Evolutionary conservation across 371 early-diverging fungal genomes (phyloP).

Genomic region (Mucor indicus): DNA sequence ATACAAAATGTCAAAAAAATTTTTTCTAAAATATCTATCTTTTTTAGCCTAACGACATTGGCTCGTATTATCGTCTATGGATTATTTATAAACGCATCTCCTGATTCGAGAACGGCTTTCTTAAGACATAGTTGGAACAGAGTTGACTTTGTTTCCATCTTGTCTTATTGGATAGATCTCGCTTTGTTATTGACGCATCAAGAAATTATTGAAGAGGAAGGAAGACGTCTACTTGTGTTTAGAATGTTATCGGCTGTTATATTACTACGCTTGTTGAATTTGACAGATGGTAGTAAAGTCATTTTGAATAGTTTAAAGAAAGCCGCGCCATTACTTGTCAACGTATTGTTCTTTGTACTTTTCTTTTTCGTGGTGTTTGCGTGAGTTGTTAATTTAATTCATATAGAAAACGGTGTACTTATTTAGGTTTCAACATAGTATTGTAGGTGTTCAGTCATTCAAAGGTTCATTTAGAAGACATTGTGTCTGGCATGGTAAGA

Average conservation of each 20-base stretch:
- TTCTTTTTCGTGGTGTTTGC: conserved; percentile 67
- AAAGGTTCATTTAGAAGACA: conserved; percentile 62
- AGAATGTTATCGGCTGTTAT: conserved; percentile 56
- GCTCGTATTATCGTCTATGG: conserved; percentile 58
- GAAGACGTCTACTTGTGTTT: conserved; percentile 49
- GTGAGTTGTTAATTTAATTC: conserved; percentile 25
- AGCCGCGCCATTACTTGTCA: conserved; percentile 59
- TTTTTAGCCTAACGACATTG: conserved; percentile 33
- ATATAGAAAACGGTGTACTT: not conserved
- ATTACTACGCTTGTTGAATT: conserved; percentile 54
- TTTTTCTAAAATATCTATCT: conserved; percentile 1
- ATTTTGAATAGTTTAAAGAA: conserved; percentile 64
- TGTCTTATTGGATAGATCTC: conserved; percentile 61
- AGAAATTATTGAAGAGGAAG: conserved; percentile 32
- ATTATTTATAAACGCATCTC: conserved; percentile 39
- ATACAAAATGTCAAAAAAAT: not conserved
- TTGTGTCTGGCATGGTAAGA: conserved; percentile 55
- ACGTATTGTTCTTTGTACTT: conserved; percentile 56
- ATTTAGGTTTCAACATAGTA: conserved; percentile 24
- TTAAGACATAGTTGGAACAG: conserved; percentile 69
- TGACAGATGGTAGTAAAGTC: conserved; percentile 60
- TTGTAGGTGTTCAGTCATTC: conserved; percentile 64
- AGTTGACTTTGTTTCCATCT: conserved; percentile 61
- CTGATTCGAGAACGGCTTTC: conserved; percentile 34
- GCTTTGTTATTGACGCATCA: conserved; percentile 32